These are phyloP conservation scores for Pueraria montana DNA, from an alignment of 306 rosid genomes.

Conservation along the genomic window DNA sequence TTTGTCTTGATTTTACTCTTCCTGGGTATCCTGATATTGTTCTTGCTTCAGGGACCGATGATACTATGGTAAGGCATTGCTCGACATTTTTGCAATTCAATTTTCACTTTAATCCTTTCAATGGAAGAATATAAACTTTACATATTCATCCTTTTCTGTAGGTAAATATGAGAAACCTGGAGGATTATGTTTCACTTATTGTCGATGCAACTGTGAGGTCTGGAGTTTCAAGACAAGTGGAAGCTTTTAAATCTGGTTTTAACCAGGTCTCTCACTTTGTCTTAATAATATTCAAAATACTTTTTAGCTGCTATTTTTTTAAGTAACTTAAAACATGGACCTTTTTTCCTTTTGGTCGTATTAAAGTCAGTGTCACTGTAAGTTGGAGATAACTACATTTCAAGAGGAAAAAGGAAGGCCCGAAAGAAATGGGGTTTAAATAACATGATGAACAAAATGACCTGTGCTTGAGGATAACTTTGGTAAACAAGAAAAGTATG, in stretches of 20 bases:
- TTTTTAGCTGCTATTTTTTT: too few species aligned
- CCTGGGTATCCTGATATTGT: conserved; percentile 90
- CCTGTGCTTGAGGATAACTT: conserved; percentile 17
- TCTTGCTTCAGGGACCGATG: conserved; percentile 67
- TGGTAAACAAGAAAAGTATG: not conserved
- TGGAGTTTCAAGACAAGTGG: conserved; percentile 92
- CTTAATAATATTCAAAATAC: too few species aligned
- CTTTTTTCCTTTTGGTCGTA: not conserved
- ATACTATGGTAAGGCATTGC: conserved; percentile 62
- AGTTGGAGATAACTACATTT: too few species aligned
- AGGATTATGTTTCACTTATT: conserved; percentile 74
- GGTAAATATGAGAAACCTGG: conserved; percentile 86
- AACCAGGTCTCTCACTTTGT: conserved; percentile 68
- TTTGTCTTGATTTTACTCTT: conserved; percentile 92
- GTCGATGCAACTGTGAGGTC: conserved; percentile 78
- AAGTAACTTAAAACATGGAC: not conserved
- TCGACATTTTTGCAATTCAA: conserved; percentile 31
- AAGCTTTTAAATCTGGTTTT: conserved; percentile 93
- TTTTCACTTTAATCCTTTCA: conserved; percentile 37
- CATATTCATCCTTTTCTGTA: conserved; percentile 52
- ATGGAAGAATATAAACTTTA: conserved; percentile 13
- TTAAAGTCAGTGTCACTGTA: too few species aligned
- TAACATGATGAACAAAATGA: too few species aligned
- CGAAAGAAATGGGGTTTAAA: too few species aligned
- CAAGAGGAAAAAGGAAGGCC: too few species aligned